Conservation (phyloP, 2,329 filamentous ascomycete genomes). For the Fusarium nelsonii region DNA sequence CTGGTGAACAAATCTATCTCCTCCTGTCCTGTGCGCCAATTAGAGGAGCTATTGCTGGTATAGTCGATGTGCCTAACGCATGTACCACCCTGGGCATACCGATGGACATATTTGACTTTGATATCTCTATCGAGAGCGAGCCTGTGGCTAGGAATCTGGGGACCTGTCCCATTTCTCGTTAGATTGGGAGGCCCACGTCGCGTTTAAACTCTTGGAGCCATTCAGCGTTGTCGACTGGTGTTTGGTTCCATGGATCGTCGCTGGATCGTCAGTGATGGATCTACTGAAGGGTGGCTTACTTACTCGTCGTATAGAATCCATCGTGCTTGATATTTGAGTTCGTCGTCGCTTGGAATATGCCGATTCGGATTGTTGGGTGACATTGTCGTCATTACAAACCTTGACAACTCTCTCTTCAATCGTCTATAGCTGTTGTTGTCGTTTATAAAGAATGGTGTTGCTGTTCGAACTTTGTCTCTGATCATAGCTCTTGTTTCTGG, state of each 20-base stretch:
- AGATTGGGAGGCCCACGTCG: constrained; percentile 31
- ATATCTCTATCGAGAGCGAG: constrained; percentile 76
- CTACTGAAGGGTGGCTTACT: not conserved
- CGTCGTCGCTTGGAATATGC: constrained; percentile 35
- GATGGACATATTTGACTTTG: constrained; percentile 96
- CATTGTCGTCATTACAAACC: constrained; percentile 40
- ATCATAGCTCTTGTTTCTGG: constrained; percentile 8
- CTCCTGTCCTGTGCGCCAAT: constrained; percentile 87
- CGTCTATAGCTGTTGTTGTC: constrained; percentile 40
- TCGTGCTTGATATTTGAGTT: constrained; percentile 35
- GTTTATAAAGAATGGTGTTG: constrained; percentile 38
- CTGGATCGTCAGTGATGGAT: constrained; percentile 11
- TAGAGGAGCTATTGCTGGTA: constrained; percentile 88
- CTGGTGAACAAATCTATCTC: constrained; percentile 84
- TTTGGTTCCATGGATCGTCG: constrained; percentile 44
- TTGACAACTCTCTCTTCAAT: constrained; percentile 27
- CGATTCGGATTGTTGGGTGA: constrained; percentile 39
- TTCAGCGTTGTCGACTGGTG: constrained; percentile 40
- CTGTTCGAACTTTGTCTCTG: constrained; percentile 31
- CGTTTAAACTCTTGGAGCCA: constrained; percentile 42
- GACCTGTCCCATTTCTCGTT: constrained; percentile 38
- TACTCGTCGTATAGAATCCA: constrained; percentile 43
- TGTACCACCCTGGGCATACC: constrained; percentile 90
- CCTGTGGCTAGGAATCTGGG: constrained; percentile 56
- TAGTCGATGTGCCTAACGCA: constrained; percentile 91